Evolutionary conservation across 441 rosid genomes (phyloP).

Genomic region (Viola pubescens): DNA sequence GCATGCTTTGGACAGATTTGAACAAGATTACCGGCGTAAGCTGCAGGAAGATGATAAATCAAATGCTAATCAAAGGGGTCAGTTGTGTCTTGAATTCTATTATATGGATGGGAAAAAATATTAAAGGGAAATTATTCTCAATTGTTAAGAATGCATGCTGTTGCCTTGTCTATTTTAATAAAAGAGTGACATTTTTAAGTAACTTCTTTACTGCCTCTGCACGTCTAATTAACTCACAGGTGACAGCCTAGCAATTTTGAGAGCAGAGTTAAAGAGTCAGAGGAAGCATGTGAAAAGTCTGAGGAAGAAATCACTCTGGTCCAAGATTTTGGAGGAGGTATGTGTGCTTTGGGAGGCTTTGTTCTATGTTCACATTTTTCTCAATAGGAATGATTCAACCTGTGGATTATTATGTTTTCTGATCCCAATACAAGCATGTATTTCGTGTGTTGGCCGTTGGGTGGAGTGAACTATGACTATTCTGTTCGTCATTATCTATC

Average conservation of each 20-base stretch:
- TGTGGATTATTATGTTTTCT: background rate
- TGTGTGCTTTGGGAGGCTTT: background rate
- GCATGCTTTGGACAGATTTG: constrained; percentile 96
- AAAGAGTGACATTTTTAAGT: constrained; percentile 8
- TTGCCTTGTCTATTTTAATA: background rate
- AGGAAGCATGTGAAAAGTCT: constrained; percentile 80
- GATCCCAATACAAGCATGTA: background rate
- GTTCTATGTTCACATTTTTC: background rate
- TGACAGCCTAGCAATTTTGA: constrained; percentile 75
- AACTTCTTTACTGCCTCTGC: background rate
- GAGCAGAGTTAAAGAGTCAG: constrained; percentile 90
- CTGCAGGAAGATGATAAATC: constrained; percentile 83
- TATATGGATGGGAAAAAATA: background rate
- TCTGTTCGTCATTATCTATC: background rate
- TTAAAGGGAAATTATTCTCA: background rate
- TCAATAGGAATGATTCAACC: background rate
- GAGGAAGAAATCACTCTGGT: constrained; percentile 98
- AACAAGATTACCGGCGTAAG: constrained; percentile 94
- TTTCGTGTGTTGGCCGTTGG: background rate
- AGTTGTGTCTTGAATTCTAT: constrained; percentile 12
- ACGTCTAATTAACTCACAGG: constrained; percentile 37
- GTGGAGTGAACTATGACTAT: background rate
- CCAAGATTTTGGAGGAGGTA: constrained; percentile 97
- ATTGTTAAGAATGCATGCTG: background rate
- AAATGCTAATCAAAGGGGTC: constrained; percentile 68